These are phyloP conservation scores for Saccharomycopsis malanga DNA, from an alignment of 805 yeast species.

Conservation along the genomic window DNA sequence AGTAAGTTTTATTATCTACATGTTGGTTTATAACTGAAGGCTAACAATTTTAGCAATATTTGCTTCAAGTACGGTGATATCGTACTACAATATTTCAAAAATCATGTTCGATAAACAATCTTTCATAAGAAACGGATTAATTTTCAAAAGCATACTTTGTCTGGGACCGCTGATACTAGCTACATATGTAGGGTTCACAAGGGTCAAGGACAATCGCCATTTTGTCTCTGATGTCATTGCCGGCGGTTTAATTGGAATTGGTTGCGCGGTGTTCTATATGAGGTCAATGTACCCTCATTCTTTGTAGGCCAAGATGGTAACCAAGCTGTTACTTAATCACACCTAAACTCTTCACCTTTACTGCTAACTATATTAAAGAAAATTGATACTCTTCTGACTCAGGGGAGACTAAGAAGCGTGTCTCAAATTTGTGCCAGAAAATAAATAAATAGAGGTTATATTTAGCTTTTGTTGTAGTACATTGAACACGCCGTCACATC, in stretches of 20 bases:
- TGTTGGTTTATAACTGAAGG: too few relatives aligned
- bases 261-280: conserved; percentile 3
- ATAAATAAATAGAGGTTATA: too few relatives aligned
- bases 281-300: background rate
- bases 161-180: conserved; percentile 7
- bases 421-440: too few relatives aligned
- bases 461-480: too few relatives aligned
- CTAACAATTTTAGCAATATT: conserved; percentile 5
- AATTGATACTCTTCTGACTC: too few relatives aligned
- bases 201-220: conserved; percentile 15
- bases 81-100: conserved; percentile 4
- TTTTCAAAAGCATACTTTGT: conserved; percentile 8
- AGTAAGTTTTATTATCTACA: background rate
- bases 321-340: too few relatives aligned
- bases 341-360: too few relatives aligned
- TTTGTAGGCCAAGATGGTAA: too few relatives aligned
- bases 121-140: background rate
- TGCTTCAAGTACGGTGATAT: conserved; percentile 6
- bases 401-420: too few relatives aligned
- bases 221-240: conserved; percentile 11
- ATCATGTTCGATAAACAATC: conserved; percentile 1
- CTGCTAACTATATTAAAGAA: too few relatives aligned
- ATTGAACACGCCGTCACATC: too few relatives aligned
- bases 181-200: conserved; percentile 11
- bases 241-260: conserved; percentile 10